Evolutionary conservation across 176 grass and related monocot genomes (phyloP).

Genomic region (Juncus effusus): DNA sequence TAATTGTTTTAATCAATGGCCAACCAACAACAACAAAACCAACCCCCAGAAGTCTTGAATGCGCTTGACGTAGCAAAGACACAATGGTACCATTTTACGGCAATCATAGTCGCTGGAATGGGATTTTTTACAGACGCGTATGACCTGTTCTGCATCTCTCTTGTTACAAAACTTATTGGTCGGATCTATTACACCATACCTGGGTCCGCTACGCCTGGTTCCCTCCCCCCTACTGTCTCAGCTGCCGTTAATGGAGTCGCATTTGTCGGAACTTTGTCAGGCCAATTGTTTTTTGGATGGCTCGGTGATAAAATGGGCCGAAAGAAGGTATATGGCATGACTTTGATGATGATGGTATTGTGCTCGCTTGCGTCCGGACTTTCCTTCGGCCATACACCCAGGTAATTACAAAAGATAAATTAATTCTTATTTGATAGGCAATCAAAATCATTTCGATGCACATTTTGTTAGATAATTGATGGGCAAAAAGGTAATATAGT

Average conservation of each 20-base stretch:
- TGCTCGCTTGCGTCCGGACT: slow-evolving; percentile 65
- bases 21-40: slow-evolving; percentile 40
- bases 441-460: too few species aligned
- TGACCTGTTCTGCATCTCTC: slow-evolving; percentile 48
- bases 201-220: slow-evolving; percentile 40
- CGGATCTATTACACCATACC: slow-evolving; percentile 61
- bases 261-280: slow-evolving; percentile 54
- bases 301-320: slow-evolving; percentile 82
- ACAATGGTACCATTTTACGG: slow-evolving; percentile 76
- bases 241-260: slow-evolving; percentile 67
- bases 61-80: slow-evolving; percentile 61
- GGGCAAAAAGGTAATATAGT: too few species aligned
- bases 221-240: slow-evolving; percentile 46
- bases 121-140: slow-evolving; percentile 44
- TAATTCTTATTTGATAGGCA: too few species aligned
- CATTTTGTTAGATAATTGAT: too few species aligned
- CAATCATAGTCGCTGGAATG: slow-evolving; percentile 54
- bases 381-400: slow-evolving; percentile 48
- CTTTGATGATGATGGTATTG: slow-evolving; percentile 71
- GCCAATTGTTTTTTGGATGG: slow-evolving; percentile 90
- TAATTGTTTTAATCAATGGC: slow-evolving; percentile 29
- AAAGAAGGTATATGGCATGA: slow-evolving; percentile 85
- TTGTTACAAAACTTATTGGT: slow-evolving; percentile 74
- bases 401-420: too few species aligned
- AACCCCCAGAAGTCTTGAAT: slow-evolving; percentile 38